Evolutionary conservation across 345 rosid genomes (phyloP).

Genomic region (Pistacia atlantica): DNA sequence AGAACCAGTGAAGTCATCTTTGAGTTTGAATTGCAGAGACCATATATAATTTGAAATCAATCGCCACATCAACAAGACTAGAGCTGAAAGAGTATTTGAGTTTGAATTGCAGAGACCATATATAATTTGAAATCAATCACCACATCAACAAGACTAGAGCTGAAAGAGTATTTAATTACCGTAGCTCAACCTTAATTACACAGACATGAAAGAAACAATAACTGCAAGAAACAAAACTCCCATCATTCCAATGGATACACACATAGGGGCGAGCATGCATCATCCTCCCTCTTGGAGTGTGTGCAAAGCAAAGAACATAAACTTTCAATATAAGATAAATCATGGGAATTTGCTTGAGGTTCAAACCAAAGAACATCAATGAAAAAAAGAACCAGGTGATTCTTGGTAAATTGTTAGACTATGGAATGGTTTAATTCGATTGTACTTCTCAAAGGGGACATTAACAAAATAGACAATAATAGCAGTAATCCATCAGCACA

Average conservation of each 20-base stretch:
- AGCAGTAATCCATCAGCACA: conserved; percentile 20
- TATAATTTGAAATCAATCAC: neutral
- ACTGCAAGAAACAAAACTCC: neutral
- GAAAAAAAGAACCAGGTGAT: neutral
- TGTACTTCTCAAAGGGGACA: neutral
- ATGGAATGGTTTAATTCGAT: neutral
- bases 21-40: neutral
- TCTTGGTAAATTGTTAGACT: neutral
- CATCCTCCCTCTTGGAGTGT: neutral
- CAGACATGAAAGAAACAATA: neutral
- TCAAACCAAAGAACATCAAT: neutral
- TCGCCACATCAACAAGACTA: neutral
- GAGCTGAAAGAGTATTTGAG: neutral
- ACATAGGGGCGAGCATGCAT: neutral
- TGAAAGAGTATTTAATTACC: neutral
- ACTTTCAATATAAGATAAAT: neutral
- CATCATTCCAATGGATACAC: neutral
- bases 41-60: neutral
- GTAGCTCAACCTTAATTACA: too few species aligned
- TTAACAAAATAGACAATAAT: neutral
- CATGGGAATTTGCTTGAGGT: neutral
- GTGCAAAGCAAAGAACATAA: neutral
- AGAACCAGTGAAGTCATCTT: neutral
- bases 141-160: neutral
- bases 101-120: neutral